Base-by-base conservation (phyloP, 2,329 filamentous ascomycete species). In the Pseudogymnoascus sp. region DNA sequence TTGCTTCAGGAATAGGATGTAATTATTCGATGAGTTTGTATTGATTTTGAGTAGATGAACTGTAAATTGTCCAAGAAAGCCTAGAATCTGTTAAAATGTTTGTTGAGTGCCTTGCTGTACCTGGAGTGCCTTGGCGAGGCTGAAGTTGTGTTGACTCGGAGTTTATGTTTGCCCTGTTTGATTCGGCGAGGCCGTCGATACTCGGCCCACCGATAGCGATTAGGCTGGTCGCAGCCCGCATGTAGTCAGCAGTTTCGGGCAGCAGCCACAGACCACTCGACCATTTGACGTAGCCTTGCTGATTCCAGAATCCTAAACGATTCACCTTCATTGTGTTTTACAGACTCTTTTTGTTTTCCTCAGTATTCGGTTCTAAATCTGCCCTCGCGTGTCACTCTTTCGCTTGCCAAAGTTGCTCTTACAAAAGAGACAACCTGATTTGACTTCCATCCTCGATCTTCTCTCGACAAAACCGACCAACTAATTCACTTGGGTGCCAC, bases 241-340 rank as follows among this genome's bases (percentile, higher is more conserved):
- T 28, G 20, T 43, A 54, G 47, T 54, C 47, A 32, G 47, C 47
- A 54, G 47, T 34, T 54, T 54, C 47, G 47, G 47, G 47, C 47
- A 54, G 6, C 47, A 32, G 47, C 47, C 47, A 54, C 47, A 32
- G 47, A 54, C 28, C 47, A 54, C 47, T 54, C 28, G 47, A 54
- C 47, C 28, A 54, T 54, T 54, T 54, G 43, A 54, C 47, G 47
- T 54, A 54, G 47, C 47, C 47, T 54, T 54, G 47, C 47, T 54
- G 47, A 54, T 54, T 54, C 28, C 28, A 54, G 47, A 54, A 32
- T 16, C 47, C 32, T 4, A 4, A 7, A 54, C 22, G 28, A 54
- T 20, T 47, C 25, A 54, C 18, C 47, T 32, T 54, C 47, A 18
- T 34, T 34, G 25, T 20, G 47, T 54, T 54, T 32, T 20, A 54